A percentile compares a stretch with the other conserved stretches of the same genome.
Evolutionary conservation across 345 rosid genomes (phyloP).

Genomic region (Mallotus nudiflorus): DNA sequence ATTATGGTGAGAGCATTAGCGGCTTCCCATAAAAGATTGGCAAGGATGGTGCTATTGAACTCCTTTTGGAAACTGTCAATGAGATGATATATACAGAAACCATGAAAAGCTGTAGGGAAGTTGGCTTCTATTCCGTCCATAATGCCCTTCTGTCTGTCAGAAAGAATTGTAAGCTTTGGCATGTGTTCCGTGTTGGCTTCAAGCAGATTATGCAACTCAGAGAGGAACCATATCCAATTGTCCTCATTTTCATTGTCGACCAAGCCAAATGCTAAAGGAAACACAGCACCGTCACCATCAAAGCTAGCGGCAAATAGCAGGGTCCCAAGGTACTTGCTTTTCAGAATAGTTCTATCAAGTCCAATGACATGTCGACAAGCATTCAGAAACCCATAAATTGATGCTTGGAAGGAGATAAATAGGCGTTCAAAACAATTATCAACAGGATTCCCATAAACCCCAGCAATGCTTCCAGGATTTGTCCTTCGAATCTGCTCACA

Average conservation of each 20-base stretch:
- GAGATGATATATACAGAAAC: slow-evolving; percentile 22
- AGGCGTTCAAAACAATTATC: slow-evolving; percentile 26
- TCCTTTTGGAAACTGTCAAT: slow-evolving; percentile 24
- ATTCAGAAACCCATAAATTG: slow-evolving; percentile 28
- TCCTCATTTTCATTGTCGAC: slow-evolving; percentile 23
- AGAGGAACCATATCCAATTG: slow-evolving; percentile 31
- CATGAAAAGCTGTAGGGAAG: slow-evolving; percentile 31
- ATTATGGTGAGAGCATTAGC: slow-evolving; percentile 19
- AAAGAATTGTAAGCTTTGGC: slow-evolving; percentile 30
- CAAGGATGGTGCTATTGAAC: slow-evolving; percentile 18
- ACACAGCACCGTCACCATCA: slow-evolving; percentile 28
- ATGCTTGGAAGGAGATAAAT: slow-evolving; percentile 27
- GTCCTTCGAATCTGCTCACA: slow-evolving; percentile 24
- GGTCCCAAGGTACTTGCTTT: slow-evolving; percentile 41
- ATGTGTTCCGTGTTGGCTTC: slow-evolving; percentile 29
- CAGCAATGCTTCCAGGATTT: slow-evolving; percentile 31
- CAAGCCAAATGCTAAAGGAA: slow-evolving; percentile 28
- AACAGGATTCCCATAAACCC: slow-evolving; percentile 18
- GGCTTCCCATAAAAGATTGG: slow-evolving; percentile 29
- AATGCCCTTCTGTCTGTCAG: slow-evolving; percentile 24
- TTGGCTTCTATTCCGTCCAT: slow-evolving; percentile 14
- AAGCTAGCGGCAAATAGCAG: slow-evolving; percentile 31
- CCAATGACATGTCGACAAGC: slow-evolving; percentile 25
- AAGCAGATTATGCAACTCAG: slow-evolving; percentile 24
- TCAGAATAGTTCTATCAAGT: slow-evolving; percentile 19